Percentiles rank a stretch among this genome's conserved stretches.
Evolutionary conservation across 305 asterid species (phyloP).

Genomic region (Striga hermonthica): DNA sequence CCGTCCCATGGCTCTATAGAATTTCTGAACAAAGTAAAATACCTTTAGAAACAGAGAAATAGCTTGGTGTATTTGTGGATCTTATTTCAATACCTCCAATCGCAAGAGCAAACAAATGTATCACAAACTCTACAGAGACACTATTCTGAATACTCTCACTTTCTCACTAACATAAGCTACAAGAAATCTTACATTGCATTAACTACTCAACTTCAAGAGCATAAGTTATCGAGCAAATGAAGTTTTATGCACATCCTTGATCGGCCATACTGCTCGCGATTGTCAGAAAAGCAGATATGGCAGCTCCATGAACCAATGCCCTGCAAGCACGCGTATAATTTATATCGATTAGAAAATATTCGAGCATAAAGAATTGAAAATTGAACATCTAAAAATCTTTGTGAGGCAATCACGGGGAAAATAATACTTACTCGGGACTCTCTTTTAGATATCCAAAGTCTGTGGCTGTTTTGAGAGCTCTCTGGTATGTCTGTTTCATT

Average conservation of each 20-base stretch:
- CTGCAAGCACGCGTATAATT: conserved; percentile 34
- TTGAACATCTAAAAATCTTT: background rate
- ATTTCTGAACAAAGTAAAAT: too few relatives aligned
- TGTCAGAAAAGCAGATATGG: conserved; percentile 77
- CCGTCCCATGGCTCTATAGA: too few relatives aligned
- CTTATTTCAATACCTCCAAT: background rate
- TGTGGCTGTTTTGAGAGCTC: conserved; percentile 75
- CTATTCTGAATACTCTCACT: background rate
- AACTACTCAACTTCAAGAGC: conserved; percentile 21
- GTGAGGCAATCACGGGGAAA: background rate
- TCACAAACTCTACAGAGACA: background rate
- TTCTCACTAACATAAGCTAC: background rate
- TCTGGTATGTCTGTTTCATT: conserved; percentile 88
- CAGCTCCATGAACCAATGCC: conserved; percentile 88
- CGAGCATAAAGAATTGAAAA: background rate
- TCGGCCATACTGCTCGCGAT: conserved; percentile 84
- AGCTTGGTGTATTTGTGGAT: too few relatives aligned
- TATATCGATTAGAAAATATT: background rate
- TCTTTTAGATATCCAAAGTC: conserved; percentile 95
- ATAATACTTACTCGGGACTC: conserved; percentile 81
- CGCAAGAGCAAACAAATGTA: background rate
- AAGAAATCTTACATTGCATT: conserved; percentile 13
- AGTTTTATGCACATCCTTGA: conserved; percentile 77
- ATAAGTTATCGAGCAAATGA: background rate
- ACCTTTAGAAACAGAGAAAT: too few relatives aligned